Percentiles rank a stretch among this genome's conserved stretches.
Conservation (phyloP, 225 moss, liverwort and hornwort species). For the Rhytidiadelphus loreus region DNA sequence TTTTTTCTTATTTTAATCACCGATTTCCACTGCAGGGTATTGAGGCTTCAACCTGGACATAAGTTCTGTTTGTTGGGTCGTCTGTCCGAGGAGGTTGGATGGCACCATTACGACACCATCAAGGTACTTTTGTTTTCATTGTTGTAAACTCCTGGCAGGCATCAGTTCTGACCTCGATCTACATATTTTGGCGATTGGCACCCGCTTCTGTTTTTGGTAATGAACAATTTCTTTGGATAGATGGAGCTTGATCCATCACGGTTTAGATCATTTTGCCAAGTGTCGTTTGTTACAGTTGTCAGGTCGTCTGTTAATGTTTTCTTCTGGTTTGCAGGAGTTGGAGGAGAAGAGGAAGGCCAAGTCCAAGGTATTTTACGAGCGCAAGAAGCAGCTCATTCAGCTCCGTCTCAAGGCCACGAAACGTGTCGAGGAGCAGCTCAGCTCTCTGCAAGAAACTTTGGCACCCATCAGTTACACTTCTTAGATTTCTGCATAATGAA, state of each 20-base stretch:
- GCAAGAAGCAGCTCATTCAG: constrained; percentile 89
- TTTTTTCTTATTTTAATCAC: background rate
- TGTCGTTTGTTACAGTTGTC: background rate
- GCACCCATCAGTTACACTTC: constrained; percentile 65
- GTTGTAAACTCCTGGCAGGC: background rate
- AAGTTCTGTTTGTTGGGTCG: constrained; percentile 84
- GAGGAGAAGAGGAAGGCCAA: constrained; percentile 88
- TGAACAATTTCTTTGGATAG: background rate
- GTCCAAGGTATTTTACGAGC: constrained; percentile 89
- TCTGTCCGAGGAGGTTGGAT: constrained; percentile 48
- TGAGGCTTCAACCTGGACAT: constrained; percentile 90
- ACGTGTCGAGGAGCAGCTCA: constrained; percentile 59
- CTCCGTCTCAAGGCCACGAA: constrained; percentile 74
- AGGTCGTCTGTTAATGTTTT: background rate
- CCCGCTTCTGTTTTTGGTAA: background rate
- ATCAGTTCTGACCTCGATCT: background rate
- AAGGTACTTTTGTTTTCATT: constrained; percentile 29
- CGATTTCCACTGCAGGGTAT: constrained; percentile 23
- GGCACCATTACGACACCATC: constrained; percentile 71
- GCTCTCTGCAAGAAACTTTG: constrained; percentile 46
- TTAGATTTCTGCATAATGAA: constrained; percentile 10
- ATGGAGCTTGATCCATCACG: background rate
- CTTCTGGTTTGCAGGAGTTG: constrained; percentile 46
- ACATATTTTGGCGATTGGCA: background rate
- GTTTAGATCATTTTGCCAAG: background rate